A percentile compares a stretch with the other conserved stretches of the same genome.
Conservation (phyloP, 2,329 filamentous ascomycete genomes). For the Pseudopyricularia cyperi region DNA sequence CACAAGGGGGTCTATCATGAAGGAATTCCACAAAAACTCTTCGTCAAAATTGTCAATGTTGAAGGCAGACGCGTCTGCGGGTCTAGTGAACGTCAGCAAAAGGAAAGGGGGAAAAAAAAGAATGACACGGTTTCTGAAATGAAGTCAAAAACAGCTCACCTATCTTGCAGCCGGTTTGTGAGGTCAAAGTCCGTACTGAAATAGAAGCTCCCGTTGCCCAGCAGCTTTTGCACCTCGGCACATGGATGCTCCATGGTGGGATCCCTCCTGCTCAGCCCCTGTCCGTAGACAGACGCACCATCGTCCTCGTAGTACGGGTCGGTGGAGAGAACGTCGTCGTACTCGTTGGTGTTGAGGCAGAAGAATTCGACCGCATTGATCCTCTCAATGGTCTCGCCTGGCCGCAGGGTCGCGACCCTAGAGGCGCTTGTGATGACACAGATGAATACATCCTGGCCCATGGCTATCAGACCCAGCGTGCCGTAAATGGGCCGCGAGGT, state of each 20-base stretch:
- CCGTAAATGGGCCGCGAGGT: constrained; percentile 66
- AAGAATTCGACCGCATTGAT: constrained; percentile 86
- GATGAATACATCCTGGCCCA: constrained; percentile 76
- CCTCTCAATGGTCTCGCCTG: constrained; percentile 78
- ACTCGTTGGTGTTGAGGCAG: constrained; percentile 76
- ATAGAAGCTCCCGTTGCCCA: constrained; percentile 91
- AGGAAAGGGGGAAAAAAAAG: neutral
- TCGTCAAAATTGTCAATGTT: constrained; percentile 89
- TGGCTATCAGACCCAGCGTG: constrained; percentile 75
- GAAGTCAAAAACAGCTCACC: constrained; percentile 35
- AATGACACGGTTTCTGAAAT: constrained; percentile 1
- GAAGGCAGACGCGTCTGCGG: constrained; percentile 63
- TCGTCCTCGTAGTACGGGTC: constrained; percentile 42
- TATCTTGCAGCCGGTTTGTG: constrained; percentile 83
- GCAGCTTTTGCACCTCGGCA: constrained; percentile 75
- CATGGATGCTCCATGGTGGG: constrained; percentile 74
- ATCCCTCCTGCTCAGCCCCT: constrained; percentile 51
- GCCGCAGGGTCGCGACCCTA: constrained; percentile 68
- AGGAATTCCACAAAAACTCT: constrained; percentile 93
- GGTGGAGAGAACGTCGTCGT: constrained; percentile 59
- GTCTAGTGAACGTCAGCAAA: constrained; percentile 29
- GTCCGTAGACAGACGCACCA: constrained; percentile 31
- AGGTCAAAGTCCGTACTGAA: constrained; percentile 98
- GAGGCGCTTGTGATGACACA: constrained; percentile 74
- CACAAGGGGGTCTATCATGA: constrained; percentile 90